Conservation (phyloP, 1,284 basidiomycete species). For the Chondrostereum purpureum region DNA sequence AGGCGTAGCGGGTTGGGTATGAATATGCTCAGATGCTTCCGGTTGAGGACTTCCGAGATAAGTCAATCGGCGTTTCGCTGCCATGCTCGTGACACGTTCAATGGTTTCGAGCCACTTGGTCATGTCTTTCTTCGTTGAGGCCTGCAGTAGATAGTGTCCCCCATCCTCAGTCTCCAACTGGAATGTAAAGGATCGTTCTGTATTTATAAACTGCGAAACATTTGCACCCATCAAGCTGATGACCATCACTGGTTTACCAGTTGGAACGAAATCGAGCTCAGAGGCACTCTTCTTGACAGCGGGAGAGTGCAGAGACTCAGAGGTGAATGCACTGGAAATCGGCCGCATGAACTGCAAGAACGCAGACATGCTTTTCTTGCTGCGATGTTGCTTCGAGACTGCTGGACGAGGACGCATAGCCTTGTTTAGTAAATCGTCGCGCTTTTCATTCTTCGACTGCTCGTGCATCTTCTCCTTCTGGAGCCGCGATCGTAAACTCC, state of each 20-base stretch:
- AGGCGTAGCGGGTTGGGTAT: slow-evolving; percentile 36
- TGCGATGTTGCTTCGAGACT: slow-evolving; percentile 62
- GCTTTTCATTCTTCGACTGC: slow-evolving; percentile 60
- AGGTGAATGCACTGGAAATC: slow-evolving; percentile 73
- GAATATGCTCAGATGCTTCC: slow-evolving; percentile 63
- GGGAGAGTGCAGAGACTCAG: slow-evolving; percentile 43
- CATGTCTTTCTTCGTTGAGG: slow-evolving; percentile 61
- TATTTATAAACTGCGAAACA: slow-evolving; percentile 64
- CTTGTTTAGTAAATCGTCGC: slow-evolving; percentile 65
- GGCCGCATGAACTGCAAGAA: slow-evolving; percentile 82
- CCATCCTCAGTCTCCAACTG: slow-evolving; percentile 81
- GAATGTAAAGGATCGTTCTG: slow-evolving; percentile 75
- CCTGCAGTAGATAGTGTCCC: slow-evolving; percentile 73
- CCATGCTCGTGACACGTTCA: slow-evolving; percentile 58
- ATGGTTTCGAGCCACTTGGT: slow-evolving; percentile 70
- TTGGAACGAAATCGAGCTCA: slow-evolving; percentile 67
- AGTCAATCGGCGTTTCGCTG: slow-evolving; percentile 72
- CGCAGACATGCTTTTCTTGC: slow-evolving; percentile 79
- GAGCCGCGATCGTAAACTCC: slow-evolving; percentile 54
- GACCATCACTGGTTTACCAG: slow-evolving; percentile 65
- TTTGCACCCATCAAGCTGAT: slow-evolving; percentile 67
- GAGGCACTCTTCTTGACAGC: slow-evolving; percentile 50
- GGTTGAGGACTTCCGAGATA: slow-evolving; percentile 70
- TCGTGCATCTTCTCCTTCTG: slow-evolving; percentile 70
- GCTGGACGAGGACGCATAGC: slow-evolving; percentile 61